phyloP scores from a whole-genome alignment of 2,329 filamentous ascomycete genomes.

The Coleophoma eucalyptorum region DNA sequence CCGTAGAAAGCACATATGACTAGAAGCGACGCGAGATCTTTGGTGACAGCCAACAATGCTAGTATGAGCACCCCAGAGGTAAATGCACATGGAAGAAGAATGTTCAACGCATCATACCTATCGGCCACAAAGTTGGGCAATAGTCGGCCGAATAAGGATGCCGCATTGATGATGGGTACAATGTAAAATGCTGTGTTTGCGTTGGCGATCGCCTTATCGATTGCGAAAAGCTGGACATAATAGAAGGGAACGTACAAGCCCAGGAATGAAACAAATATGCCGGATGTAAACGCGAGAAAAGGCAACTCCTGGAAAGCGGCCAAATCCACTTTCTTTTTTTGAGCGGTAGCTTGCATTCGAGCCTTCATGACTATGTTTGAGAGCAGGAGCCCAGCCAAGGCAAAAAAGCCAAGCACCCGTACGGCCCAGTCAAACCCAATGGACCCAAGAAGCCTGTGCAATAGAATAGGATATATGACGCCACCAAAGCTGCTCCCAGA shows the following conservation, averaged over 20 bases:
- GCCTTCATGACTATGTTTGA: neutral
- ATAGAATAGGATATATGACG: neutral
- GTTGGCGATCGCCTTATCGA: neutral
- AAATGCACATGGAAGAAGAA: neutral
- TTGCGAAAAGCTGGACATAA: neutral
- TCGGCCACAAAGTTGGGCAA: neutral
- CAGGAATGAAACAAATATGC: neutral
- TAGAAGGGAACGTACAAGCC: neutral
- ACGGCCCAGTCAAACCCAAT: neutral
- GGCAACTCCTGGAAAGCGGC: neutral
- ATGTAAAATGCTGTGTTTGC: neutral
- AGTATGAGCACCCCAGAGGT: neutral
- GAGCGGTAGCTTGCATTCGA: neutral
- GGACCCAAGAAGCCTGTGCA: neutral
- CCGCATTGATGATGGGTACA: neutral
- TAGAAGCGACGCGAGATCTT: neutral
- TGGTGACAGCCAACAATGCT: neutral
- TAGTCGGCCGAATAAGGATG: neutral
- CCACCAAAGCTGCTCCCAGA: conserved; percentile 53
- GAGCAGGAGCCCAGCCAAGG: neutral
- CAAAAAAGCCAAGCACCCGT: neutral
- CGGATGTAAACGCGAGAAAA: neutral
- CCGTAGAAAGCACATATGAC: neutral
- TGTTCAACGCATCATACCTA: neutral
- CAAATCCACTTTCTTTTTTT: neutral